Evolutionary conservation across 2,329 filamentous ascomycete species (phyloP), one percentile per base, ranked within the genome.

Genomic region (Alternaria tenuissima): DNA sequence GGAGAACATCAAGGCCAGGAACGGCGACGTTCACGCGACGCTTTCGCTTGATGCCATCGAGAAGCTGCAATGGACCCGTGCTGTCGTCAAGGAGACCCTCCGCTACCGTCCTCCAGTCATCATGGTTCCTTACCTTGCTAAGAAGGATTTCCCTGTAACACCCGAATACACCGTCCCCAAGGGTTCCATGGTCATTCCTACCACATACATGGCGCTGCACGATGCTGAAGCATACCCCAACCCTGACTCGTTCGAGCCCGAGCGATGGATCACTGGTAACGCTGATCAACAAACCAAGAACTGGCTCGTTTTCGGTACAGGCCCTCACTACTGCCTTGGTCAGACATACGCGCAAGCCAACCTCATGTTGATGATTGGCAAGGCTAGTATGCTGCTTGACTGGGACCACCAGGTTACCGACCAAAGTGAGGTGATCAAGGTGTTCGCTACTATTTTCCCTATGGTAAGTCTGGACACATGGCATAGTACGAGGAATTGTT

Each of bases 391-490:
- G 78, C 84, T 89, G 76, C 84, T 98, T 68, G 89, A 98, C 80
- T 98, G 94, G 94, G 87, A 89, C 78, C 95, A 99, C 80, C 88
- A 93, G 77, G 81, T 93, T 18, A 98, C 95, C 11, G 88, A 91
- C 0, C 75, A 84, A 60, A 96, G 92, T 0, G 95, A 99, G 82
- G 90, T 96, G 80, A 98, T 99, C 81, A 94, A 96, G 84, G 94
- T 98, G 68, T 99, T 98, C 82, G 95, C 95, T 41, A 97, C 93
- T 28, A 96, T 99, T 71, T 99, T 99, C 86, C 95, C 95, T 57
- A 91, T 91, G 91, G 94, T 96, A 82, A 79, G 89, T 82, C 42
- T 12, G 7, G 8, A 14, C 56, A 2, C 9, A 14, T 7, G 12
- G 1, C 6, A 20, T 66, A 57, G 14, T 55, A 64, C 32, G 42